A percentile compares a stretch with the other conserved stretches of the same genome.
Evolutionary conservation across 129 eudicot species (phyloP).

Genomic region (Apium graveolens): DNA sequence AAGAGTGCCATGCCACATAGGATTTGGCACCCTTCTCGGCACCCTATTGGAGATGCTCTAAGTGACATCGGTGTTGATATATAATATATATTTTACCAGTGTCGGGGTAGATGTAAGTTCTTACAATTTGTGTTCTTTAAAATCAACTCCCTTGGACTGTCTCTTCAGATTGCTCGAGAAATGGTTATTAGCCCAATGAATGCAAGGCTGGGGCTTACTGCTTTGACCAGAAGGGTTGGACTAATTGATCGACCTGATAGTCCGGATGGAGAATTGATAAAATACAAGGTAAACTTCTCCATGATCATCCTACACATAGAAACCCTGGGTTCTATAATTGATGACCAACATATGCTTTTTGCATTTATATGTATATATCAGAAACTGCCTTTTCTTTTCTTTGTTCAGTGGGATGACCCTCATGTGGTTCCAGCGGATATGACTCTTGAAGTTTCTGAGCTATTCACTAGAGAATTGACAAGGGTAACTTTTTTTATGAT

Average conservation of each 20-base stretch:
- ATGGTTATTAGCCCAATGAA: conserved; percentile 97
- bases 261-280: conserved; percentile 60
- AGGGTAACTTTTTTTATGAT: conserved; percentile 47
- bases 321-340: not conserved
- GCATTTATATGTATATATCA: not conserved
- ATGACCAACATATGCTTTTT: not conserved
- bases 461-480: conserved; percentile 80
- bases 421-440: conserved; percentile 66
- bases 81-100: not conserved
- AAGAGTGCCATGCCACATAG: too few species aligned
- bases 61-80: not conserved
- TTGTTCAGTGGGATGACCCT: conserved; percentile 80
- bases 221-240: conserved; percentile 73
- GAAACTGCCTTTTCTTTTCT: conserved; percentile 3
- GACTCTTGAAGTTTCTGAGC: conserved; percentile 89
- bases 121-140: conserved; percentile 2
- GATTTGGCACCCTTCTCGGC: too few species aligned
- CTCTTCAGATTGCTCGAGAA: conserved; percentile 80
- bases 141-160: conserved; percentile 12
- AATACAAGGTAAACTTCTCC: conserved; percentile 46
- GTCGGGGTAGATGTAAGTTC: not conserved
- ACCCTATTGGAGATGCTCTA: too few species aligned
- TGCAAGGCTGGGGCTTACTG: conserved; percentile 68
- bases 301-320: not conserved
- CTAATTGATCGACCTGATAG: conserved; percentile 54